Evolutionary conservation across 176 grass and related monocot species (phyloP).

Genomic region (Aegilops tauschii): DNA sequence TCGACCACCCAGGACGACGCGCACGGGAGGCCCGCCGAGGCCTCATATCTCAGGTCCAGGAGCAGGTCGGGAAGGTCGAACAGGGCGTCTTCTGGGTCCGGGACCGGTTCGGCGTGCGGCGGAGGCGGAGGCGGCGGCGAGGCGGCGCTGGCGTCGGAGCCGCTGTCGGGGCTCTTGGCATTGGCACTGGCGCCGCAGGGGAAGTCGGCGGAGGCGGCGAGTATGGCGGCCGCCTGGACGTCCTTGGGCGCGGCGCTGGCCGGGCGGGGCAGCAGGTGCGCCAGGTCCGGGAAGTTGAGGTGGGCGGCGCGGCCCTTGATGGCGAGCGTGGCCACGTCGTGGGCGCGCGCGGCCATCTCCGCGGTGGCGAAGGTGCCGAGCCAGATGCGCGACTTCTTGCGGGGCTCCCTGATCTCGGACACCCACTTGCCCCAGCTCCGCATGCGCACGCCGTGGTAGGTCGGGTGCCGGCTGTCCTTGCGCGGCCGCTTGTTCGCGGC

Average conservation of each 20-base stretch:
- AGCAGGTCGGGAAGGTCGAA: slow-evolving; percentile 91
- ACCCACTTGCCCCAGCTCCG: slow-evolving; percentile 78
- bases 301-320: slow-evolving; percentile 54
- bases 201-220: slow-evolving; percentile 40
- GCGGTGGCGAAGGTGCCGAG: slow-evolving; percentile 67
- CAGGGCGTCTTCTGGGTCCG: slow-evolving; percentile 45
- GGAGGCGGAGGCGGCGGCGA: not conserved
- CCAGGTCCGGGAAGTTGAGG: slow-evolving; percentile 60
- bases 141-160: not conserved
- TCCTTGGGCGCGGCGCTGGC: slow-evolving; percentile 44
- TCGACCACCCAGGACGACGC: slow-evolving; percentile 46
- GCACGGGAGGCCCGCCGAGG: slow-evolving; percentile 33
- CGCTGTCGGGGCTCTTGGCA: slow-evolving; percentile 33
- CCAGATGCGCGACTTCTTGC: slow-evolving; percentile 78
- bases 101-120: not conserved
- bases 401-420: slow-evolving; percentile 80
- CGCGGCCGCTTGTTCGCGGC: slow-evolving; percentile 36
- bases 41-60: slow-evolving; percentile 70
- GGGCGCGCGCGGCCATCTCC: slow-evolving; percentile 67
- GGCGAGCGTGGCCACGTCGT: slow-evolving; percentile 72
- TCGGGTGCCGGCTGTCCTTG: slow-evolving; percentile 56
- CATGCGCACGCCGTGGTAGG: slow-evolving; percentile 64
- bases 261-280: slow-evolving; percentile 51
- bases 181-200: slow-evolving; percentile 12
- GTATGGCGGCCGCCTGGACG: slow-evolving; percentile 54